phyloP scores from a whole-genome alignment of 345 rosid species.

The Aquilaria yunnanensis region DNA sequence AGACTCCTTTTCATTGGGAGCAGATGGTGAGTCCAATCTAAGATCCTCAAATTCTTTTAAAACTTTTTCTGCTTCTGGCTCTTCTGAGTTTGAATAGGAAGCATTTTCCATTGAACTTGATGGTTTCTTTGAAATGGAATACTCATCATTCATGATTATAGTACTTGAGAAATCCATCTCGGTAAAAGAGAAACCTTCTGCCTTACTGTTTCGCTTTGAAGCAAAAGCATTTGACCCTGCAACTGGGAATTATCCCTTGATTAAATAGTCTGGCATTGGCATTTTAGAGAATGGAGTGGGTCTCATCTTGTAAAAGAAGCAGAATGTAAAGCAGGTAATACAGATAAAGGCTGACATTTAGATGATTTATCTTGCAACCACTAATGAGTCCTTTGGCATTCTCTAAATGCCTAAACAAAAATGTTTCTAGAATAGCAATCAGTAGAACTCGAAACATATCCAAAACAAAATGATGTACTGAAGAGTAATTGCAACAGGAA shows the following conservation, averaged over 20 bases:
- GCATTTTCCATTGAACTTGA: constrained; percentile 20
- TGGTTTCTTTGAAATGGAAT: constrained; percentile 47
- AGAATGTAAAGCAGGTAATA: not conserved
- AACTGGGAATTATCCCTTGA: constrained; percentile 10
- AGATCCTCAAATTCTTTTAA: constrained; percentile 14
- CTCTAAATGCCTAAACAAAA: too few relatives aligned
- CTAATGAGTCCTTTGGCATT: too few relatives aligned
- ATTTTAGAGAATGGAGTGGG: not conserved
- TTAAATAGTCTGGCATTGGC: not conserved
- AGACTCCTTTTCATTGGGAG: constrained; percentile 16
- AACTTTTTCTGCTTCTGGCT: constrained; percentile 19
- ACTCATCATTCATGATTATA: constrained; percentile 52
- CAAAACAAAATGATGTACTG: too few relatives aligned
- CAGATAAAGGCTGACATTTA: too few relatives aligned
- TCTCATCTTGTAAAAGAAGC: not conserved
- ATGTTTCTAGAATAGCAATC: too few relatives aligned
- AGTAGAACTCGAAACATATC: too few relatives aligned
- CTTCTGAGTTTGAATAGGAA: constrained; percentile 22
- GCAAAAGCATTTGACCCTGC: constrained; percentile 41
- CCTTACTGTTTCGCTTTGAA: constrained; percentile 23
- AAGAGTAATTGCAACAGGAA: too few relatives aligned
- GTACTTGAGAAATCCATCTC: constrained; percentile 58
- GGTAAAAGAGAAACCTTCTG: constrained; percentile 22
- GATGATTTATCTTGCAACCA: too few relatives aligned
- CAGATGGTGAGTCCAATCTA: constrained; percentile 25